Base-by-base conservation (phyloP, 441 rosid genomes). In the Gossypium schwendimanii region DNA sequence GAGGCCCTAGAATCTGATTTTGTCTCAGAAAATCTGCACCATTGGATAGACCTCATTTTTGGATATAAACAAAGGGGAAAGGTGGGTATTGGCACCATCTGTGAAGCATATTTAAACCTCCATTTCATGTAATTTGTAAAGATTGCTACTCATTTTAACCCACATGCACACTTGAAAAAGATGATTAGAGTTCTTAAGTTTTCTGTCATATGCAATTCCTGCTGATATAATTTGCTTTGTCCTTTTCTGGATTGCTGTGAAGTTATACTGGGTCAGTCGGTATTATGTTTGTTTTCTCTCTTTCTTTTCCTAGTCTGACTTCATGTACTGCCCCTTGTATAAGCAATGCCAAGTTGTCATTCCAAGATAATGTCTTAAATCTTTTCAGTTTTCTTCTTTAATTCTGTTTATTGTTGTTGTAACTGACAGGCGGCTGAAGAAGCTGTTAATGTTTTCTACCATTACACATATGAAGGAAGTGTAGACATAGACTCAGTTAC, bases 21-120 rank as follows among this genome's bases (percentile, higher is more conserved):
- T 81, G 97, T 92, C 74, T 96, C 99, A 39, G 98, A 94, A 83
- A 94, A 92, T 86, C 83, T 96, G 84, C 98, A 96, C 85, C 93
- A 96, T 33, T 96, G 99, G 99, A 94, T 96, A 80, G 99, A 96
- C 80, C 98, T 96, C 75, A 96, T 96, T 67, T 96, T 96, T 87
- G 99, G 99, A 63, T 84, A 83, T 79, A 94, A 90, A 86, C 99
- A 96, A 87, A 86, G 98, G 79, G 99, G 99, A 71, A 96, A 96
- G 98, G 99, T 96, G 72, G 39, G 81, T 64, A 28, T 68, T 63
- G 45, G 18, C 61, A 62, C 71, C 73, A 52, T 70, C 61, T 79
- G 41, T 45, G 61, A 31, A 31, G 18, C 72, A 18, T 69, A 69
- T 69, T 69, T 69, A 31, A 24, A 53, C 61, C 61, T 31, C 17